Evolutionary conservation across 805 yeast species (phyloP).

Genomic region (Wickerhamiella galacta): DNA sequence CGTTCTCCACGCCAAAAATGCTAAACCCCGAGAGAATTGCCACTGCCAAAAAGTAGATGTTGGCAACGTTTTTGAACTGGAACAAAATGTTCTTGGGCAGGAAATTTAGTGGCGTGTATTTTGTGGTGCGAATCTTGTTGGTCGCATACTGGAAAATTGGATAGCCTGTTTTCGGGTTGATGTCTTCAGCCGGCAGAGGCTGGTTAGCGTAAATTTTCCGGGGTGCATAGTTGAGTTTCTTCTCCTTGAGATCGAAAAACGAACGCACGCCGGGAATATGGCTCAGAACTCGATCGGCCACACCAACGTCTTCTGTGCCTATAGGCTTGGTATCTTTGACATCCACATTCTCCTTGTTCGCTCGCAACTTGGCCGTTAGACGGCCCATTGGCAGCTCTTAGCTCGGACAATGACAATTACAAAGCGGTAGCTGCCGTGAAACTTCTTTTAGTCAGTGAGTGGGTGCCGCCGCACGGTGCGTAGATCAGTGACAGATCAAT

Average conservation of each 20-base stretch:
- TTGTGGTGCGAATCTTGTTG: slow-evolving; percentile 90
- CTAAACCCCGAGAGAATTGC: slow-evolving; percentile 65
- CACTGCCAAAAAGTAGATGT: slow-evolving; percentile 67
- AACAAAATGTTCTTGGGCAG: slow-evolving; percentile 66
- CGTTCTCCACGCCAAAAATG: slow-evolving; percentile 57
- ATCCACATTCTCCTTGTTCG: no score
- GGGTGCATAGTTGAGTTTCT: slow-evolving; percentile 7
- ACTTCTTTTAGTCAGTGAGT: no score
- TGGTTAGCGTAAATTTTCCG: slow-evolving; percentile 35
- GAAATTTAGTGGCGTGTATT: slow-evolving; percentile 82
- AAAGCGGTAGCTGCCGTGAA: no score
- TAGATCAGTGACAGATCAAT: no score
- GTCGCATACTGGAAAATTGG: slow-evolving; percentile 54
- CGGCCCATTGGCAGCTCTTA: no score
- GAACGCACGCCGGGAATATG: slow-evolving; percentile 11
- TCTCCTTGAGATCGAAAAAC: slow-evolving; percentile 11
- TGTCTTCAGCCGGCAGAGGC: slow-evolving; percentile 31
- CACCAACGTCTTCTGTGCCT: slow-evolving; percentile 1
- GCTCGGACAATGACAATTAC: no score
- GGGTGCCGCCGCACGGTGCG: no score
- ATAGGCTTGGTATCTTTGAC: no score
- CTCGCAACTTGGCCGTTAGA: no score
- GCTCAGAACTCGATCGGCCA: slow-evolving; percentile 17
- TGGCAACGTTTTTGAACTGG: slow-evolving; percentile 84
- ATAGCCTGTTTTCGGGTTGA: slow-evolving; percentile 37